A percentile compares a stretch with the other conserved stretches of the same genome.
These are phyloP conservation scores for Sutorius australiensis DNA, from an alignment of 768 basidiomycete species.

Conservation along the genomic window DNA sequence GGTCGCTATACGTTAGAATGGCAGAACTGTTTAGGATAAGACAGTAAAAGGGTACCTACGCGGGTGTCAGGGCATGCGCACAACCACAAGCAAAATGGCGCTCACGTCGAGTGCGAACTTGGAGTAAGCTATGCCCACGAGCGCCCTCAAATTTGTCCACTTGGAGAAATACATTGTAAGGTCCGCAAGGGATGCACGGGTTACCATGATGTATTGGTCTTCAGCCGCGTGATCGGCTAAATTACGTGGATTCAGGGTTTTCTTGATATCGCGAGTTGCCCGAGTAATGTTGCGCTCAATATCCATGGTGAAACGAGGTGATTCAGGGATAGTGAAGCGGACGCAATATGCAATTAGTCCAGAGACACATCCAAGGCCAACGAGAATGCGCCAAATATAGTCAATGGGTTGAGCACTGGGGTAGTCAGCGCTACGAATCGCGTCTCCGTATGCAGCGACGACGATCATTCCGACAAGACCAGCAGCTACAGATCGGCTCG, in stretches of 20 bases:
- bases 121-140: constrained; percentile 72
- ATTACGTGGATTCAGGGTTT: constrained; percentile 47
- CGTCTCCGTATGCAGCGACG: constrained; percentile 58
- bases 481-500: constrained; percentile 41
- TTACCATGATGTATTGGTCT: constrained; percentile 50
- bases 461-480: constrained; percentile 62
- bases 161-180: constrained; percentile 65
- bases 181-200: constrained; percentile 62
- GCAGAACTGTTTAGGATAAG: constrained; percentile 78
- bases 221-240: constrained; percentile 46
- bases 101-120: constrained; percentile 89
- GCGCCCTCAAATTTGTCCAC: constrained; percentile 74
- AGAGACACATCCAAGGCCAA: constrained; percentile 82
- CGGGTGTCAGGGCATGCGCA: background rate
- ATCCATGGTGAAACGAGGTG: constrained; percentile 89
- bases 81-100: constrained; percentile 2
- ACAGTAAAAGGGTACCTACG: constrained; percentile 83
- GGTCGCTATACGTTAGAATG: constrained; percentile 68
- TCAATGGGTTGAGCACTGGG: constrained; percentile 55
- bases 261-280: constrained; percentile 67
- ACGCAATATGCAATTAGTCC: constrained; percentile 78
- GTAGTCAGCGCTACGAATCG: constrained; percentile 42
- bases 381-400: constrained; percentile 78
- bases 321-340: constrained; percentile 89
- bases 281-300: constrained; percentile 74